Conservation (phyloP, 179 eudicot genomes). For the Nepenthes alata region DNA sequence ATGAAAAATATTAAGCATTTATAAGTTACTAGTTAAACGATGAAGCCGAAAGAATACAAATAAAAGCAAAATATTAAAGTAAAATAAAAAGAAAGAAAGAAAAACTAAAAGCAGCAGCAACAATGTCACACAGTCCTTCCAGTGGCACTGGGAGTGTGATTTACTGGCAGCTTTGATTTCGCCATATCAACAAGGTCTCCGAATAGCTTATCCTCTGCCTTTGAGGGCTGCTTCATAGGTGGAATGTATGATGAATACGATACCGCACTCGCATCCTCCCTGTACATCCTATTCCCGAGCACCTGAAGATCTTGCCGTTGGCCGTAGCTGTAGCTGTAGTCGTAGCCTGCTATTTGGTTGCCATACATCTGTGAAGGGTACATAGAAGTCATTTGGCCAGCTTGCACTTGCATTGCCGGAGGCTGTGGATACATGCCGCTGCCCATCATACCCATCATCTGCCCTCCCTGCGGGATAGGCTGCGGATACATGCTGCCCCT, state of each 20-base stretch:
- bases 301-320: constrained; percentile 57
- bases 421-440: constrained; percentile 35
- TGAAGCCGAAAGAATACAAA: neutral
- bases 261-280: constrained; percentile 34
- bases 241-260: constrained; percentile 51
- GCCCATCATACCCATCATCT: constrained; percentile 4
- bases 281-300: constrained; percentile 54
- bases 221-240: constrained; percentile 50
- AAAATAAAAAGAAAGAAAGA: constrained; percentile 7
- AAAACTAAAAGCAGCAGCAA: neutral
- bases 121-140: constrained; percentile 20
- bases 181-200: constrained; percentile 83
- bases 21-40: neutral
- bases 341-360: constrained; percentile 45
- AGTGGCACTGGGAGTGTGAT: constrained; percentile 16
- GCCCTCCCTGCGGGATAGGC: constrained; percentile 7
- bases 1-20: neutral
- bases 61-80: neutral
- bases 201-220: constrained; percentile 77
- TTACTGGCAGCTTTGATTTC: constrained; percentile 39
- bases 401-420: constrained; percentile 34
- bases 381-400: constrained; percentile 41
- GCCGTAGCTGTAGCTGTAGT: constrained; percentile 49
- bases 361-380: constrained; percentile 62
- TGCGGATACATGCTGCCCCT: constrained; percentile 21